phyloP scores from a whole-genome alignment of 345 rosid species.

The Microthlaspi erraticum region DNA sequence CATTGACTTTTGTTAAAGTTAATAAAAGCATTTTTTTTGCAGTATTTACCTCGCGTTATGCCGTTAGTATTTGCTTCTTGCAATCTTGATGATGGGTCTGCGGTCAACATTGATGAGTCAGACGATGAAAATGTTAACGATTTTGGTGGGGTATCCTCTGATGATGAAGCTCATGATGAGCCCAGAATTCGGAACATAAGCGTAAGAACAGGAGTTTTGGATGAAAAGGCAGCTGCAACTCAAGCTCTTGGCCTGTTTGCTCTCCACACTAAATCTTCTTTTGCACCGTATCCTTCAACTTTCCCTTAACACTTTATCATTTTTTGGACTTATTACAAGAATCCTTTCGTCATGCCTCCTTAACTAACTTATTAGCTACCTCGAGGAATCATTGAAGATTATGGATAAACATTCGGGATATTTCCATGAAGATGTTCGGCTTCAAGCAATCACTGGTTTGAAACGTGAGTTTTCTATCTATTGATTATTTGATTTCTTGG shows the following conservation, averaged over 20 bases:
- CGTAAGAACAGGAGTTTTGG: constrained; percentile 94
- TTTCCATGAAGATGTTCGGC: constrained; percentile 99
- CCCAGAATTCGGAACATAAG: constrained; percentile 95
- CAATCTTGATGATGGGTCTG: constrained; percentile 99
- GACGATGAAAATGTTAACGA: constrained; percentile 85
- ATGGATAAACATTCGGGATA: constrained; percentile 83
- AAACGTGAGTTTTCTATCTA: constrained; percentile 66
- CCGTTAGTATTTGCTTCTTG: constrained; percentile 91
- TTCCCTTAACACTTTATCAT: constrained; percentile 5
- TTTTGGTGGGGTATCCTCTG: constrained; percentile 96
- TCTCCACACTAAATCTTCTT: constrained; percentile 78
- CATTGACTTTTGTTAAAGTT: not conserved
- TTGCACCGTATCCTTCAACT: constrained; percentile 82
- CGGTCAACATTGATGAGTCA: constrained; percentile 88
- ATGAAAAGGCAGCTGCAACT: constrained; percentile 99
- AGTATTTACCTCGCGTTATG: constrained; percentile 93
- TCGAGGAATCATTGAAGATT: constrained; percentile 88
- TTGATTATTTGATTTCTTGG: constrained; percentile 12
- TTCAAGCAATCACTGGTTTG: constrained; percentile 86
- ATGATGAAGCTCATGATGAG: constrained; percentile 98
- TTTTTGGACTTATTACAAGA: constrained; percentile 16
- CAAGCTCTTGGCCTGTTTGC: constrained; percentile 99
- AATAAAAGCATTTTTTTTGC: constrained; percentile 39
- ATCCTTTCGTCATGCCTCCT: constrained; percentile 45
- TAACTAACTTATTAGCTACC: constrained; percentile 68